Conservation (phyloP, 768 basidiomycete species). For the Suillus hirtellus region DNA sequence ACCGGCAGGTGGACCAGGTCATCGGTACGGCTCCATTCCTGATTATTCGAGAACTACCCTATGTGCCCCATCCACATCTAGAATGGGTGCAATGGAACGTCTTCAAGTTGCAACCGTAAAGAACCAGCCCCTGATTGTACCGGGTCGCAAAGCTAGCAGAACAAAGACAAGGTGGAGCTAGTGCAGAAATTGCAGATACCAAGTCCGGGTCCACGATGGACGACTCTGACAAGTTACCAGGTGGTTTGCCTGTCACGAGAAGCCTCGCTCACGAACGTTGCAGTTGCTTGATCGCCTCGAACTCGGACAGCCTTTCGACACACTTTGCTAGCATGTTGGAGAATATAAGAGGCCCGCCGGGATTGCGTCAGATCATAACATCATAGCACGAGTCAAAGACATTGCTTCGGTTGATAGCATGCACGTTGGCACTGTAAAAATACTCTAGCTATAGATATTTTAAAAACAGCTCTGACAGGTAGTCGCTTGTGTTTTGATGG, state of each 20-base stretch:
- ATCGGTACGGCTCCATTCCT: background rate
- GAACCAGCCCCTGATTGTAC: conserved; percentile 1
- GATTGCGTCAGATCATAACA: background rate
- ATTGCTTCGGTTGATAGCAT: background rate
- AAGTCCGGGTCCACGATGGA: too few relatives aligned
- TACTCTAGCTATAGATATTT: background rate
- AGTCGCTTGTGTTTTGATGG: background rate
- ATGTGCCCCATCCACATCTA: background rate
- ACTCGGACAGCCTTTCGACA: too few relatives aligned
- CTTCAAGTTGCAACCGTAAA: background rate
- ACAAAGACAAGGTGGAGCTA: background rate
- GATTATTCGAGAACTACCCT: background rate
- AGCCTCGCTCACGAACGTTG: too few relatives aligned
- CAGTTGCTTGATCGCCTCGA: too few relatives aligned
- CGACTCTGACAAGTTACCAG: too few relatives aligned
- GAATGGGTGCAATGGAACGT: background rate
- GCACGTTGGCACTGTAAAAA: background rate
- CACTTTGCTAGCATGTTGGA: background rate
- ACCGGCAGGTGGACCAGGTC: background rate
- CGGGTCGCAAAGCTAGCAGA: background rate
- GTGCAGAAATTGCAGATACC: background rate
- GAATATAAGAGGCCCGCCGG: background rate
- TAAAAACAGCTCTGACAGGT: background rate
- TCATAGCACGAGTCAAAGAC: background rate
- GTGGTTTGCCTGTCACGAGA: too few relatives aligned